Evolutionary conservation across 192 early-diverging fungal species (phyloP), one percentile per base, ranked within the genome.

Genomic region (Polychytrium aggregatum): DNA sequence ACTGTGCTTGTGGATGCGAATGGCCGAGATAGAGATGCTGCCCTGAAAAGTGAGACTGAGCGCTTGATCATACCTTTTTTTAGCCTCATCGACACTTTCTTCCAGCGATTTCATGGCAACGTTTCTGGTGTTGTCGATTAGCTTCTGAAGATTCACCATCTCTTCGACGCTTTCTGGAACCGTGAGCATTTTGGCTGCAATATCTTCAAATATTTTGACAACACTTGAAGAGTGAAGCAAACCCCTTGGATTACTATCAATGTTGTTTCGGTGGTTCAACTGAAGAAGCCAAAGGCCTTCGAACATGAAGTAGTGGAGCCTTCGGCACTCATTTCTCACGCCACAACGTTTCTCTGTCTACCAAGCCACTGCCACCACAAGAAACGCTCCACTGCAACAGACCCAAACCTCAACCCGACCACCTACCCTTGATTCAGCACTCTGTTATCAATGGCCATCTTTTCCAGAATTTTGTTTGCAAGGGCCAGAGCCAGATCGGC

Each of bases 121-220:
- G 18, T 34, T 59, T 46, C 72, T 26, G 16, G 59, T 69, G 0
- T 56, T 54, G 13, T 80, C 78, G 7, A 74, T 50, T 26, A 60
- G 67, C 48, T 80, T 80, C 56, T 78, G 72, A 44, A 80, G 54
- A 3, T 36, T 42, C 14, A 74, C 74, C 78, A 80, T 80, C 35
- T 80, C 78, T 35, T 74, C 70, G 11, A 80, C 78, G 42, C 63
- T 75, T 10, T 41, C 49, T 20, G 78, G 78, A 17, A 48, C 21
- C 5, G 68, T 63, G 0, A 66, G 44, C 27, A 80, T 48, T 18
- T 37, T 59, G 20, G 51, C 51, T 2, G 76, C 48, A 17, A 79
- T 71, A 28, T 64, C 67, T 46, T 75, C 70, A 60, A 71, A 78
- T 6, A 16, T 8, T 43, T 46, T 39, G 24, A 62, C 31, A 33